Evolutionary conservation across 2,329 filamentous ascomycete genomes (phyloP), one percentile per base, ranked within the genome.

Genomic region (Beauveria medogensis): DNA sequence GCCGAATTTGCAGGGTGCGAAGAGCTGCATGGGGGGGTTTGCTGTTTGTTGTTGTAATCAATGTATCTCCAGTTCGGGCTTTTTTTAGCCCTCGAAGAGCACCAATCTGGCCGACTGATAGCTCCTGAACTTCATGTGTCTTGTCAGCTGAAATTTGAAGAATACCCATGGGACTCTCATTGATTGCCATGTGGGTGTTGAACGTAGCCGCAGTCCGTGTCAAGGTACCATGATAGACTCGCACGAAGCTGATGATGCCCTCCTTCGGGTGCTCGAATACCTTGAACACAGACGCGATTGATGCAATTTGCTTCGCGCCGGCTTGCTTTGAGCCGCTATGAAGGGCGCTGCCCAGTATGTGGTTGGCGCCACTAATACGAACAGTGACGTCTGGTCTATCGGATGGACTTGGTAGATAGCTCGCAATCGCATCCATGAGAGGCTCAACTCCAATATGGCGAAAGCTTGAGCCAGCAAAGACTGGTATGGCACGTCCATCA

Each of bases 371-470:
- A 0, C 85, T 87, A 3, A 92, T 77, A 56, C 84, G 89, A 56
- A 97, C 84, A 67, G 92, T 86, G 0, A 91, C 83, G 68, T 93
- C 89, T 9, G 91, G 89, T 20, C 90, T 82, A 69, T 97, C 91
- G 1, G 81, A 76, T 0, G 94, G 94, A 65, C 86, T 90, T 0
- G 94, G 94, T 2, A 97, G 80, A 51, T 97, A 87, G 69, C 97
- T 90, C 9, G 91, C 85, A 14, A 97, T 86, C 43, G 91, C 91
- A 71, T 97, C 92, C 58, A 97, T 82, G 24, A 99, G 79, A 30
- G 92, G 91, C 71, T 97, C 91, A 4, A 97, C 92, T 8, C 94
- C 94, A 64, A 97, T 91, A 65, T 97, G 96, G 47, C 89, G 86
- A 73, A 97, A 92, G 72, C 92, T 97, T 5, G 93, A 92, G 2